phyloP scores from a whole-genome alignment of 2,329 filamentous ascomycete species.

The Didymella arachidicola region DNA sequence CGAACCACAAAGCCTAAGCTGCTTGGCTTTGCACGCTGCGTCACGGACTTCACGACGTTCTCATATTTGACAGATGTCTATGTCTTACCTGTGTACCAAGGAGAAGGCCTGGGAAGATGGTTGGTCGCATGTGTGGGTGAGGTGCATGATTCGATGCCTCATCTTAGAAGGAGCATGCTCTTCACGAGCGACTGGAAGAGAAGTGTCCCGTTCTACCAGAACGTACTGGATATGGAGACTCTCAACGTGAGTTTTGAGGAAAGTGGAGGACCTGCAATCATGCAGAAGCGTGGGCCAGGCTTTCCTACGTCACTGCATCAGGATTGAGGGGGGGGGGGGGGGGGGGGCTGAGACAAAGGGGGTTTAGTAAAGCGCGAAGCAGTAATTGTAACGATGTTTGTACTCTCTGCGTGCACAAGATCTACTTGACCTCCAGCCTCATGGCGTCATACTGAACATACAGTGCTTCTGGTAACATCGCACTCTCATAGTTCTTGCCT shows the following conservation, averaged over 20 bases:
- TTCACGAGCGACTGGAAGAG: background rate
- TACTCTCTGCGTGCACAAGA: background rate
- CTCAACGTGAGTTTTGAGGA: background rate
- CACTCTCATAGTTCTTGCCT: constrained; percentile 65
- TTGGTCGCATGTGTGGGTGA: background rate
- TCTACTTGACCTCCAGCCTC: constrained; percentile 62
- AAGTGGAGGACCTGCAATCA: background rate
- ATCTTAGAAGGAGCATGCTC: background rate
- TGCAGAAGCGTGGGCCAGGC: background rate
- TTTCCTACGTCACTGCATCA: background rate
- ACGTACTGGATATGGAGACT: background rate
- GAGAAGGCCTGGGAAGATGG: background rate
- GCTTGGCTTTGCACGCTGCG: background rate
- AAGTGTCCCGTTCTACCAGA: background rate
- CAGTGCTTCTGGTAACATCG: constrained; percentile 59
- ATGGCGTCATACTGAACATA: constrained; percentile 74
- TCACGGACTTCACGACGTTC: background rate
- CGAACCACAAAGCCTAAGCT: background rate
- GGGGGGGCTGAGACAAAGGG: background rate
- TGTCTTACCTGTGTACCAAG: background rate
- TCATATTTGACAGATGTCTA: background rate
- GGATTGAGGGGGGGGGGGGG: background rate
- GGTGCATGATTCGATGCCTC: background rate
- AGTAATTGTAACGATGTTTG: background rate
- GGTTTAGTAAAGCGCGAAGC: background rate